Percentiles rank a stretch among this genome's conserved stretches.
Conservation (phyloP, 257 asterid genomes). For the Przewalskia tangutica region DNA sequence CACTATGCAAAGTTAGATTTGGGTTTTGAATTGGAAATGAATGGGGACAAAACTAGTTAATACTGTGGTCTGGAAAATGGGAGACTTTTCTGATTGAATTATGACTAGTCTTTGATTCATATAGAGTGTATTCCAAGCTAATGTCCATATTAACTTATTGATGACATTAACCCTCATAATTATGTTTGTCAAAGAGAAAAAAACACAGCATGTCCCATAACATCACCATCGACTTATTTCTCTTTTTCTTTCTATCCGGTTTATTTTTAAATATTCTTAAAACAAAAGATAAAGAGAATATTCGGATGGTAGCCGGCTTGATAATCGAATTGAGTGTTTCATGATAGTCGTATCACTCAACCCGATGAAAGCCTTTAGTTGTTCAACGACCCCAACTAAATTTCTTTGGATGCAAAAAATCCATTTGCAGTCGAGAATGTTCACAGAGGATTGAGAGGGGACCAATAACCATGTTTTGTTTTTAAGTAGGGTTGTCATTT, state of each 20-base stretch:
- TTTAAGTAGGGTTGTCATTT: too few species aligned
- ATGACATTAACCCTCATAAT: not conserved
- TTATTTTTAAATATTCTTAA: not conserved
- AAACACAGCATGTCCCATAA: not conserved
- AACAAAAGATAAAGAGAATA: too few species aligned
- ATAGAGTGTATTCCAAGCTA: constrained; percentile 34
- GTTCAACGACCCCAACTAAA: too few species aligned
- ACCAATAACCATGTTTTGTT: too few species aligned
- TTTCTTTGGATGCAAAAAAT: too few species aligned
- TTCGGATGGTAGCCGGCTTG: too few species aligned
- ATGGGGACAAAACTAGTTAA: constrained; percentile 1
- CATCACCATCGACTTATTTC: not conserved
- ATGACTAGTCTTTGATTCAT: constrained; percentile 16
- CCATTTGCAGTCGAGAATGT: too few species aligned
- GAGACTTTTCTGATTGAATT: not conserved
- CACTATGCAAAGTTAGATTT: constrained; percentile 7
- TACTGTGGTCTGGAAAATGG: not conserved
- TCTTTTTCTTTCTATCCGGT: not conserved
- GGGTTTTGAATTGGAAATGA: not conserved
- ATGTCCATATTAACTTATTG: not conserved
- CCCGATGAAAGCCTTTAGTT: too few species aligned
- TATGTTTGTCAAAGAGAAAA: not conserved
- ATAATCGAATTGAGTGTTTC: too few species aligned
- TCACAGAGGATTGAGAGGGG: too few species aligned
- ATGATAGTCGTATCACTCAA: too few species aligned